phyloP scores from a whole-genome alignment of 1,284 basidiomycete genomes.

The Amylostereum areolatum region DNA sequence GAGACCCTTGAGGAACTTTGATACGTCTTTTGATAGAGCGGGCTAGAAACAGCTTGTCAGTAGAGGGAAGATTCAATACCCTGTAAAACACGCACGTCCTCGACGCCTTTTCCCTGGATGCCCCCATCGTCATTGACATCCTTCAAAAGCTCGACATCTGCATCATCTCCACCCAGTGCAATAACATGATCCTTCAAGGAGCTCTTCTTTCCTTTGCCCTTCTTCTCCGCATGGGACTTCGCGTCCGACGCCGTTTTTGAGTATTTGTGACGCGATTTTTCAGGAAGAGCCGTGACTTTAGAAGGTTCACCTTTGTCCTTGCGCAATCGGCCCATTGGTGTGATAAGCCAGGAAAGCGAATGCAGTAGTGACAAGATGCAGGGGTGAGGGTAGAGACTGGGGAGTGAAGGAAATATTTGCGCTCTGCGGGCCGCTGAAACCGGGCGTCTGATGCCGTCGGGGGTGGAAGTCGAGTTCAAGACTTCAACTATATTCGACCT shows the following conservation, averaged over 20 bases:
- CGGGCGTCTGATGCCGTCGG: too few relatives aligned
- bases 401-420: too few relatives aligned
- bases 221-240: background rate
- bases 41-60: slow-evolving; percentile 23
- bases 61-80: background rate
- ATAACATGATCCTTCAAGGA: slow-evolving; percentile 22
- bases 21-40: slow-evolving; percentile 46
- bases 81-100: slow-evolving; percentile 14
- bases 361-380: too few relatives aligned
- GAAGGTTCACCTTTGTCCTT: slow-evolving; percentile 5
- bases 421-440: too few relatives aligned
- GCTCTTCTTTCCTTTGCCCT: background rate
- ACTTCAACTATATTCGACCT: too few relatives aligned
- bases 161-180: slow-evolving; percentile 46
- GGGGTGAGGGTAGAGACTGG: too few relatives aligned
- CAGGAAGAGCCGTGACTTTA: background rate
- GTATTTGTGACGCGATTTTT: background rate
- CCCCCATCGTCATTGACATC: slow-evolving; percentile 32
- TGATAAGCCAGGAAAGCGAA: too few relatives aligned
- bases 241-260: background rate
- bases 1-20: slow-evolving; percentile 53
- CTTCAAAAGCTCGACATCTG: slow-evolving; percentile 40
- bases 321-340: slow-evolving; percentile 2
- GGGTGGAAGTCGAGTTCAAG: too few relatives aligned
- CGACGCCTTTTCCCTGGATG: slow-evolving; percentile 18